phyloP scores from a whole-genome alignment of 306 rosid genomes.

The Sophora flavescens region DNA sequence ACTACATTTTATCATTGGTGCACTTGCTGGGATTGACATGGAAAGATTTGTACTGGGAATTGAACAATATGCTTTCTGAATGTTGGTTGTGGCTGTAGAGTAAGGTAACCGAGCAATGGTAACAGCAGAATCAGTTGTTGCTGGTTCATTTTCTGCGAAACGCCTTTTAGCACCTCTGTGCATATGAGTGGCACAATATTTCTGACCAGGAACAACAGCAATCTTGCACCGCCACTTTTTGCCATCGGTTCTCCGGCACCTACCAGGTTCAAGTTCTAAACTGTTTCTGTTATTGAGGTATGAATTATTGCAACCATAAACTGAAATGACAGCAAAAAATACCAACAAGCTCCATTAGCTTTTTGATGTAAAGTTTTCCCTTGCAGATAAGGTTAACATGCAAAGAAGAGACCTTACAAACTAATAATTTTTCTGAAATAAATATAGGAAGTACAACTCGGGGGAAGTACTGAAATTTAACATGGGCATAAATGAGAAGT shows the following conservation, averaged over 20 bases:
- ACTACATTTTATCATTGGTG: constrained; percentile 31
- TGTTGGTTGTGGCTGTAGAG: constrained; percentile 28
- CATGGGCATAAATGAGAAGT: constrained; percentile 6
- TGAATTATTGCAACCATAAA: constrained; percentile 55
- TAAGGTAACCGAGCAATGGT: constrained; percentile 41
- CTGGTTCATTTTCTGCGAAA: constrained; percentile 35
- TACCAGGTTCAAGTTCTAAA: constrained; percentile 59
- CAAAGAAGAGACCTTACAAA: background rate
- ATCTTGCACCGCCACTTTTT: constrained; percentile 90
- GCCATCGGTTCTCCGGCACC: constrained; percentile 93
- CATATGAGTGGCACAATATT: constrained; percentile 79
- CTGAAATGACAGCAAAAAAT: constrained; percentile 49
- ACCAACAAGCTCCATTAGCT: constrained; percentile 8
- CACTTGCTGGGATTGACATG: constrained; percentile 63
- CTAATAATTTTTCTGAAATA: background rate
- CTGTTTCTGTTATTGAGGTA: constrained; percentile 41
- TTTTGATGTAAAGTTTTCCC: constrained; percentile 22
- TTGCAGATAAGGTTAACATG: background rate
- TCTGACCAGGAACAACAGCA: constrained; percentile 65
- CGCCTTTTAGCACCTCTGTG: constrained; percentile 85
- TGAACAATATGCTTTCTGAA: constrained; percentile 41
- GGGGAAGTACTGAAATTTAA: background rate
- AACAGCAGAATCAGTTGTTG: constrained; percentile 40
- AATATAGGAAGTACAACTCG: background rate
- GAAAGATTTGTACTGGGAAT: constrained; percentile 71